These are phyloP conservation scores for Filobasidium floriforme DNA, from an alignment of 768 basidiomycete species.

Conservation along the genomic window DNA sequence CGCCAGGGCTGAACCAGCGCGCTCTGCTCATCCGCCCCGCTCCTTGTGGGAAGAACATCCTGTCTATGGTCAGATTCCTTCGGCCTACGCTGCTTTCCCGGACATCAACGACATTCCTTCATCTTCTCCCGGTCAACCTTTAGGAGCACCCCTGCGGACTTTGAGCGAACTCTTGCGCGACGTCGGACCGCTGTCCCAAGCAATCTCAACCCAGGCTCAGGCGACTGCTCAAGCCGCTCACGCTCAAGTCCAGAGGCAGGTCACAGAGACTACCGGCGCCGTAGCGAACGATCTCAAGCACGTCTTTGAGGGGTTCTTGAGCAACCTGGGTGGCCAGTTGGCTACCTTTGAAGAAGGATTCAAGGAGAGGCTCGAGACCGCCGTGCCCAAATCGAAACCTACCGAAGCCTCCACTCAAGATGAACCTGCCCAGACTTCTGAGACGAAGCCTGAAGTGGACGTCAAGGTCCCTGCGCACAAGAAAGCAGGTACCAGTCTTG, in stretches of 20 bases:
- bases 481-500: background rate
- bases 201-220: slow-evolving; percentile 4
- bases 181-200: slow-evolving; percentile 3
- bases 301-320: slow-evolving; percentile 39
- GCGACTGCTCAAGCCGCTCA: slow-evolving; percentile 2
- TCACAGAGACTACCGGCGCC: slow-evolving; percentile 16
- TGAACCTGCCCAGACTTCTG: slow-evolving; percentile 33
- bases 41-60: slow-evolving; percentile 2
- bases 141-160: background rate
- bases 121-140: background rate
- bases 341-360: slow-evolving; percentile 35
- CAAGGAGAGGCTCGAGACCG: slow-evolving; percentile 23
- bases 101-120: slow-evolving; percentile 2
- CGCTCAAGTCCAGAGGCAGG: background rate
- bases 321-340: slow-evolving; percentile 39
- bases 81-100: background rate
- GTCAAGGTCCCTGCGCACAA: background rate
- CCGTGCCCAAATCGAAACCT: slow-evolving; percentile 25
- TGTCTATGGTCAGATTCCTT: slow-evolving; percentile 6
- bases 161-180: background rate
- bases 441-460: background rate
- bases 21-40: background rate
- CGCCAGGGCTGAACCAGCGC: too few relatives aligned
- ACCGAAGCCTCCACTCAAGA: slow-evolving; percentile 34
- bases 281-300: slow-evolving; percentile 36